A percentile compares a stretch with the other conserved stretches of the same genome.
These are phyloP conservation scores for Echinochloa phyllopogon DNA, from an alignment of 176 grass and related monocot species.

Conservation along the genomic window DNA sequence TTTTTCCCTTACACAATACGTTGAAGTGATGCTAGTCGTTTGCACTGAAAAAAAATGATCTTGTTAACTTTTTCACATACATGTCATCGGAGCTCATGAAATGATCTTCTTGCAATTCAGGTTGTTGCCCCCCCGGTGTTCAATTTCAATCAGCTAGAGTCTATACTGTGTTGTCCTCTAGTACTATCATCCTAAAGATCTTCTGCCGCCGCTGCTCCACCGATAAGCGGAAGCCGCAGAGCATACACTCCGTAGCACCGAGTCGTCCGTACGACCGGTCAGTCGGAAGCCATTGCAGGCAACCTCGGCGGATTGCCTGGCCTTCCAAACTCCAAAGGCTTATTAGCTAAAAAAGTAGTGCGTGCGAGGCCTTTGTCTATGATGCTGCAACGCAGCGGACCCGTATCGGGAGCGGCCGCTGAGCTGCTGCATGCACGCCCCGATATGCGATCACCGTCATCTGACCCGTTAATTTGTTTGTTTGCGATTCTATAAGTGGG, in stretches of 20 bases:
- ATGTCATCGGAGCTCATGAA: neutral
- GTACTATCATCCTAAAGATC: neutral
- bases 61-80: neutral
- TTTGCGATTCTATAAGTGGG: neutral
- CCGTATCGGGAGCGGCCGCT: neutral
- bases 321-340: constrained; percentile 2
- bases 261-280: neutral
- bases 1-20: neutral
- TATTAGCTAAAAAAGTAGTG: constrained; percentile 18
- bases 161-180: neutral
- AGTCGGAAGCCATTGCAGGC: constrained; percentile 22
- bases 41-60: neutral
- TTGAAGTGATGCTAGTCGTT: neutral
- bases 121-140: too few species aligned
- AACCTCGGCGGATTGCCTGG: neutral
- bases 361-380: neutral
- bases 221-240: too few species aligned
- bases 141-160: neutral
- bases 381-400: neutral
- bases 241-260: too few species aligned
- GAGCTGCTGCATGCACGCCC: constrained; percentile 1
- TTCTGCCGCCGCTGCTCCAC: neutral
- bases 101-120: neutral
- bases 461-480: neutral
- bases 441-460: neutral